These are phyloP conservation scores for Chloromonas sp. DNA, from an alignment of 163 green algal genomes.

Conservation along the genomic window DNA sequence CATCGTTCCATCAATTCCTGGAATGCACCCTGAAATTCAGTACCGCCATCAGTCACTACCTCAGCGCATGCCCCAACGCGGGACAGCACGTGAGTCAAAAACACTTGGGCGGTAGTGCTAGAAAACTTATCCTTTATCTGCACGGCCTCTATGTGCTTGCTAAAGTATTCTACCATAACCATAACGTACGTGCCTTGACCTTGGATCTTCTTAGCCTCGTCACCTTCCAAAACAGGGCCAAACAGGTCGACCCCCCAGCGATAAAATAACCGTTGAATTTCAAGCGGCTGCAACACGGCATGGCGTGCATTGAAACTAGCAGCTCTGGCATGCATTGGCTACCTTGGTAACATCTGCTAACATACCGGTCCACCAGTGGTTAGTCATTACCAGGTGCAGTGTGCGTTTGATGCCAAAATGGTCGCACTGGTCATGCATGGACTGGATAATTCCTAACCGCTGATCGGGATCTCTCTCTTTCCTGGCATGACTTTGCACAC, in stretches of 20 bases:
- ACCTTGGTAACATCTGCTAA: background rate
- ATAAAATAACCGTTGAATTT: conserved; percentile 25
- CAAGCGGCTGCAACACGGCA: conserved; percentile 11
- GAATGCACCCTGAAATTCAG: conserved; percentile 24
- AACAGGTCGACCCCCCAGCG: conserved; percentile 30
- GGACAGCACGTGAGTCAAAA: conserved; percentile 16
- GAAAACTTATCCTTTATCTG: conserved; percentile 18
- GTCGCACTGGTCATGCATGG: conserved; percentile 8
- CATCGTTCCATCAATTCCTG: conserved; percentile 6
- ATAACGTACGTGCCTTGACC: conserved; percentile 27
- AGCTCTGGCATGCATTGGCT: too few species aligned
- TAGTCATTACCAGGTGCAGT: background rate
- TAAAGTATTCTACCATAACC: conserved; percentile 31
- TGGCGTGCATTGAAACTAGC: background rate
- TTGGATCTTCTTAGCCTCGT: background rate
- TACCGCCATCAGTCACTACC: conserved; percentile 30
- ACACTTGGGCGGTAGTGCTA: conserved; percentile 3
- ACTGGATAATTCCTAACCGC: background rate
- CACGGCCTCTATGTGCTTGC: conserved; percentile 26
- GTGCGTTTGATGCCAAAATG: conserved; percentile 17
- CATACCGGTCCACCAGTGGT: conserved; percentile 27
- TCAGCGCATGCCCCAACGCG: conserved; percentile 22
- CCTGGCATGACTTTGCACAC: too few species aligned
- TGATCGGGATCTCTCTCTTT: too few species aligned
- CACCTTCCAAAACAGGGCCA: background rate